A percentile compares a stretch with the other conserved stretches of the same genome.
Evolutionary conservation across 2,329 filamentous ascomycete species (phyloP).

Genomic region (Geoglossum cookeanum): DNA sequence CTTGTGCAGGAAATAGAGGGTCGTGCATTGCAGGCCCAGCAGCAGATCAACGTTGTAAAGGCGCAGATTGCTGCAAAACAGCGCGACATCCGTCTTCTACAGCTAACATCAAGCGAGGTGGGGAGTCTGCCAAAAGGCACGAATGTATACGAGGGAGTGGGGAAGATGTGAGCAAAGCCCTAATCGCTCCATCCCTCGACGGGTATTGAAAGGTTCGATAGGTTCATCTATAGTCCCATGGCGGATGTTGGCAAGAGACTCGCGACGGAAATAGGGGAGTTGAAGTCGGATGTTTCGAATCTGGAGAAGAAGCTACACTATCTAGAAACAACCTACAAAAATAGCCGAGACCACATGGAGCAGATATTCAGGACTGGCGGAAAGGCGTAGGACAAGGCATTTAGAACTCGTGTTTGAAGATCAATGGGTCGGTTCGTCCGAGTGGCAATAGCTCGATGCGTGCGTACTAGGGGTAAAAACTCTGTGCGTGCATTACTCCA

Average conservation of each 20-base stretch:
- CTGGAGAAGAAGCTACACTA: slow-evolving; percentile 82
- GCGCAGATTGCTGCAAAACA: slow-evolving; percentile 72
- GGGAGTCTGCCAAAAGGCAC: slow-evolving; percentile 55
- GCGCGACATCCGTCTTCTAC: slow-evolving; percentile 71
- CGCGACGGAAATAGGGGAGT: slow-evolving; percentile 49
- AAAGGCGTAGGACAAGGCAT: slow-evolving; percentile 11
- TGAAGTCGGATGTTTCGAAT: slow-evolving; percentile 60
- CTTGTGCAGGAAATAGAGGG: slow-evolving; percentile 85
- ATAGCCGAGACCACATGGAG: slow-evolving; percentile 78
- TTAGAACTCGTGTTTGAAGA: not conserved
- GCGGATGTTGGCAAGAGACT: slow-evolving; percentile 58
- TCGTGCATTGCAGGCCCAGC: slow-evolving; percentile 71
- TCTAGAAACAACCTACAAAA: slow-evolving; percentile 86
- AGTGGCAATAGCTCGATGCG: not conserved
- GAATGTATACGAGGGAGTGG: slow-evolving; percentile 81
- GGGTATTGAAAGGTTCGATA: slow-evolving; percentile 20
- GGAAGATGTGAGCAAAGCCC: slow-evolving; percentile 60
- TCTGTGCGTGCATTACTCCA: too few relatives aligned
- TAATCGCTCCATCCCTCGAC: not conserved
- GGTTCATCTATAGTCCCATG: slow-evolving; percentile 72
- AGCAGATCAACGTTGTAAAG: slow-evolving; percentile 75
- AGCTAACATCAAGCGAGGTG: slow-evolving; percentile 72
- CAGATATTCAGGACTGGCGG: slow-evolving; percentile 53
- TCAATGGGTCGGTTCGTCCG: not conserved
- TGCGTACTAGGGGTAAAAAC: not conserved